Evolutionary conservation across 177 flowering plant species (phyloP).

Genomic region (Vitis hybrid): DNA sequence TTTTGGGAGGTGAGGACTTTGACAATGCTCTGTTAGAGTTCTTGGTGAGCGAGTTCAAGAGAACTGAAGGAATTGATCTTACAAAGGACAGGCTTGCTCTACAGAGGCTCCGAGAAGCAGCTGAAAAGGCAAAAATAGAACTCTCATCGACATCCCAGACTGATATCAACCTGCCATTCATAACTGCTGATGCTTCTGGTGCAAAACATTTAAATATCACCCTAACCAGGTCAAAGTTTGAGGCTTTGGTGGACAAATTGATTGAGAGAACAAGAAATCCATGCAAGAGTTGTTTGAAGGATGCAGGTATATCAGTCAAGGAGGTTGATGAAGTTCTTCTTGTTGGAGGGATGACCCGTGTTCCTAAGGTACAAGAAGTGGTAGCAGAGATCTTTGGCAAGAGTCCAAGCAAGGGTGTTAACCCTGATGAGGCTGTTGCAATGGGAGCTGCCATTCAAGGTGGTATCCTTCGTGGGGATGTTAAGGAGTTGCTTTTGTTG

Average conservation of each 20-base stretch:
- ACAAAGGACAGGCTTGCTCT: conserved; percentile 61
- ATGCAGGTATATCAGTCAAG: conserved; percentile 57
- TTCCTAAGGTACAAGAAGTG: conserved; percentile 72
- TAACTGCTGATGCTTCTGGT: conserved; percentile 73
- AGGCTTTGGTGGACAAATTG: conserved; percentile 52
- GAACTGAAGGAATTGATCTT: conserved; percentile 58
- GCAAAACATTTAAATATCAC: conserved; percentile 71
- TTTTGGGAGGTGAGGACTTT: conserved; percentile 80
- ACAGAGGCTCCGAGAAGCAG: conserved; percentile 76
- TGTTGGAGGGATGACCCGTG: conserved; percentile 79
- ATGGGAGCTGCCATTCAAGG: conserved; percentile 88
- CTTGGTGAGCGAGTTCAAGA: conserved; percentile 63
- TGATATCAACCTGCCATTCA: conserved; percentile 68
- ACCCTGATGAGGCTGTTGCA: conserved; percentile 82
- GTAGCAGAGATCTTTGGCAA: conserved; percentile 64
- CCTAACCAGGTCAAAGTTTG: conserved; percentile 67
- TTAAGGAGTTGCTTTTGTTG: conserved; percentile 67
- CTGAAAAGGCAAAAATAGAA: conserved; percentile 77
- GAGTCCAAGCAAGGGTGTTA: conserved; percentile 71
- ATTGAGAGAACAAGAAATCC: conserved; percentile 62
- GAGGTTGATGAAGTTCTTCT: conserved; percentile 76
- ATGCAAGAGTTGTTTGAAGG: conserved; percentile 67
- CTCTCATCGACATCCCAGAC: conserved; percentile 75
- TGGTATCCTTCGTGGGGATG: conserved; percentile 76
- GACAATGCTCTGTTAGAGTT: conserved; percentile 62